Evolutionary conservation across 2,329 filamentous ascomycete species (phyloP).

Genomic region (Nemania diffusa): DNA sequence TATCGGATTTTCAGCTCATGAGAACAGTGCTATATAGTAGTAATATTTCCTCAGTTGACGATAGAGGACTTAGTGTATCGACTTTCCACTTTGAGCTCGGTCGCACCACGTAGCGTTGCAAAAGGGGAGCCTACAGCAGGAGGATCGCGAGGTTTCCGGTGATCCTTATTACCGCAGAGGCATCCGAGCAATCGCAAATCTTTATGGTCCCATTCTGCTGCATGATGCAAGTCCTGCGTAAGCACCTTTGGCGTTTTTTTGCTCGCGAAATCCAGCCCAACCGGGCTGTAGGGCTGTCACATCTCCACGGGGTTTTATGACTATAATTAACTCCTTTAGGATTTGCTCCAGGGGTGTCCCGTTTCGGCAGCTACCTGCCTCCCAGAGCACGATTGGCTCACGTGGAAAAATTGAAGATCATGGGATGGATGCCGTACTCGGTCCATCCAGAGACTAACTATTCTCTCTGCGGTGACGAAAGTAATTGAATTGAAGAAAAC

Average conservation of each 20-base stretch:
- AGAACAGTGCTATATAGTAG: neutral
- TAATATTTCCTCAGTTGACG: neutral
- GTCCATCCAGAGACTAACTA: neutral
- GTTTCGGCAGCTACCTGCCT: neutral
- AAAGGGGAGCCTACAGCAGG: neutral
- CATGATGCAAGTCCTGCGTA: neutral
- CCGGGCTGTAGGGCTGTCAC: neutral
- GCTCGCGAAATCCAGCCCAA: neutral
- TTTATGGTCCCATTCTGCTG: neutral
- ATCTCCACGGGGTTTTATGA: neutral
- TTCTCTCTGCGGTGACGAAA: neutral
- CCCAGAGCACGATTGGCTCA: neutral
- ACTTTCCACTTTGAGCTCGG: constrained; percentile 14
- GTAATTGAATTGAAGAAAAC: too few species aligned
- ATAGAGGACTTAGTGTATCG: neutral
- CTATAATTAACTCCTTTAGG: neutral
- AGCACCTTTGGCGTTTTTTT: neutral
- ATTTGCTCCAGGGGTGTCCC: neutral
- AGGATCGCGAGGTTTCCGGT: constrained; percentile 7
- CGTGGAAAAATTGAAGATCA: neutral
- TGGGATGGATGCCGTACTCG: neutral
- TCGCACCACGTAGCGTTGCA: neutral
- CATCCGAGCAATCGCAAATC: neutral
- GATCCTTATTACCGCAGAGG: constrained; percentile 16
- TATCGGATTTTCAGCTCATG: neutral